These are phyloP conservation scores for Geotrichum siamense DNA, from an alignment of 1,139 yeast species.

Conservation along the genomic window DNA sequence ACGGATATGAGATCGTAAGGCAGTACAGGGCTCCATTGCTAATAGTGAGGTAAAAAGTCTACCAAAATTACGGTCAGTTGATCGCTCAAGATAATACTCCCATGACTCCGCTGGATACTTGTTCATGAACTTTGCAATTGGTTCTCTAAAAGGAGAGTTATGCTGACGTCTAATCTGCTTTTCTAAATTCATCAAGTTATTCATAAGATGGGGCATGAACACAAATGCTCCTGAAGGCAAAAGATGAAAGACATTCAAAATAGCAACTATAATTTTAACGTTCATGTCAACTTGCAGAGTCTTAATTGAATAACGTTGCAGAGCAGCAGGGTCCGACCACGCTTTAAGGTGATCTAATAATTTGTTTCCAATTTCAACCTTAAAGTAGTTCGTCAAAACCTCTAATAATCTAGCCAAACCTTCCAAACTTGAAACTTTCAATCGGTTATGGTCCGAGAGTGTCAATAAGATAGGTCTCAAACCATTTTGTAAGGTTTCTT, in stretches of 20 bases:
- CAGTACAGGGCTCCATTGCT: slow-evolving; percentile 50
- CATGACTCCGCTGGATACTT: slow-evolving; percentile 73
- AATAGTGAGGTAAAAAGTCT: slow-evolving; percentile 54
- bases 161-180: slow-evolving; percentile 78
- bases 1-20: slow-evolving; percentile 50
- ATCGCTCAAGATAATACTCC: slow-evolving; percentile 60
- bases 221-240: slow-evolving; percentile 89
- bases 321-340: slow-evolving; percentile 83
- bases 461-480: slow-evolving; percentile 93
- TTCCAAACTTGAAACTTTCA: slow-evolving; percentile 84
- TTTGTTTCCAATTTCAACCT: slow-evolving; percentile 93
- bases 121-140: slow-evolving; percentile 80
- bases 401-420: slow-evolving; percentile 85
- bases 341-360: slow-evolving; percentile 89
- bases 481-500: slow-evolving; percentile 87
- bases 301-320: slow-evolving; percentile 63
- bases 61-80: slow-evolving; percentile 65
- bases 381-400: slow-evolving; percentile 81
- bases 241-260: slow-evolving; percentile 83
- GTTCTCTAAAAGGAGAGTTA: slow-evolving; percentile 84
- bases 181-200: slow-evolving; percentile 70
- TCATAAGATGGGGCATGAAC: slow-evolving; percentile 80
- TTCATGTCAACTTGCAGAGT: slow-evolving; percentile 75
- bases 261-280: slow-evolving; percentile 80
- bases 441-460: slow-evolving; percentile 82